Evolutionary conservation across 2,329 filamentous ascomycete species (phyloP), one percentile per base, ranked within the genome.

Genomic region (Corinectria fuckeliana): DNA sequence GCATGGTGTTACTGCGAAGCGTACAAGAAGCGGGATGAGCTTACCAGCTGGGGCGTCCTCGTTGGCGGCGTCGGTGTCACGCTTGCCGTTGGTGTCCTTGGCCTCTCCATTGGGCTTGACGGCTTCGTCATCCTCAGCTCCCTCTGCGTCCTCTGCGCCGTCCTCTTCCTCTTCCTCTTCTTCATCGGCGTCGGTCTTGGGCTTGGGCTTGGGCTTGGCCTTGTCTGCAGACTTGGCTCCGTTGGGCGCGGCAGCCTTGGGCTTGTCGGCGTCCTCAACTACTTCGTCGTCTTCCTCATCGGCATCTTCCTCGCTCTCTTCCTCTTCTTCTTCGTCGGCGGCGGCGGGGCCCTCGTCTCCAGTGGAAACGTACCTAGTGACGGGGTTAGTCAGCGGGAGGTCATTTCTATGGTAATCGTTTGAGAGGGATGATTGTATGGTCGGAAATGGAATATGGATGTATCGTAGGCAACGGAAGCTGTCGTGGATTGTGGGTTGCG

Each of bases 241-340:
- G 18, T 47, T 52, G 77, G 78, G 77, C 61, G 74, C 63, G 36
- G 66, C 75, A 50, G 71, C 75, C 25, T 79, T 76, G 10, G 64
- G 70, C 14, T 66, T 74, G 13, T 73, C 76, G 1, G 73, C 76
- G 4, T 73, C 75, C 3, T 68, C 75, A 0, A 74, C 75, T 1
- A 68, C 76, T 5, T 77, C 77, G n/a, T 72, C 76, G 5, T 76
- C 76, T 13, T 73, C 74, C 3, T 71, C 73, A 2, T 75, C 77
- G 9, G 78, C 76, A 2, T 75, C 75, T 9, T 78, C 77, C 11
- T 76, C 77, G 4, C 78, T 78, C 26, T 75, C 76, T 26, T 77
- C 78, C 14, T 75, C 78, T 54, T 82, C 78, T 28, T 44, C 78
- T 54, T 82, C 78, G 18, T 44, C 41, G 23, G 3, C 42, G 14